Evolutionary conservation across 2,329 filamentous ascomycete genomes (phyloP), one percentile per base, ranked within the genome.

Genomic region (Xylariaceae sp.): DNA sequence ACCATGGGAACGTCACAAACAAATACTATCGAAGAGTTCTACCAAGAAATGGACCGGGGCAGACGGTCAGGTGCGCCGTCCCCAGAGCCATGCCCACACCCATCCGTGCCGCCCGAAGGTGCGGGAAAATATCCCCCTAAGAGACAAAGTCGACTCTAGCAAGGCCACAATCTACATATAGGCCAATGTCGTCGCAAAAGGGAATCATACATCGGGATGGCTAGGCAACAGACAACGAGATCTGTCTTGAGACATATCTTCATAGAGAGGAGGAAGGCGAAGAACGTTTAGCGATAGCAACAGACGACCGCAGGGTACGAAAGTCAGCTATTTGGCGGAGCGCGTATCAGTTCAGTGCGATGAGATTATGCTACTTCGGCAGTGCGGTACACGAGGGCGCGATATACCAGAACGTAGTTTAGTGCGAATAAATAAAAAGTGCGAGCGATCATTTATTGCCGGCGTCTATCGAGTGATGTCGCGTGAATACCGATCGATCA

Each of bases 1-100:
- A 16, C 32, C 32, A 37, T 37, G 32, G 32, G 32, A 37, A 37
- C 32, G 9, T 37, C 32, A 37, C 32, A 16, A 37, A 16, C 32
- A 16, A 37, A 37, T 14, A 7, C 9, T 7, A 37, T 14, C 32
- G 40, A 20, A 41, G 32, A 45, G 2, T 26, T 16, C 9, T 23
- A 32, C 20, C 45, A 52, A 19, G 62, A 64, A 26, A n/a, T 16
- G n/a, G 59, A 62, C 44, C 51, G 59, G 41, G 40, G 52, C 19
- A 58, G 65, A 20, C 57, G 65, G 6, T 67, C 62, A 12, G 42
- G 41, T 6, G 65, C 64, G 2, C 66, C 63, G 14, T 67, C 64
- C 1, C 65, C 64, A n/a, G 65, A 67, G 49, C 63, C 63, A 5
- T 50, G 40, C 19, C 63, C 60, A 12, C 23, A 55, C 7, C 57